Base-by-base conservation (phyloP, 768 basidiomycete species). In the Trametes cubensis region DNA sequence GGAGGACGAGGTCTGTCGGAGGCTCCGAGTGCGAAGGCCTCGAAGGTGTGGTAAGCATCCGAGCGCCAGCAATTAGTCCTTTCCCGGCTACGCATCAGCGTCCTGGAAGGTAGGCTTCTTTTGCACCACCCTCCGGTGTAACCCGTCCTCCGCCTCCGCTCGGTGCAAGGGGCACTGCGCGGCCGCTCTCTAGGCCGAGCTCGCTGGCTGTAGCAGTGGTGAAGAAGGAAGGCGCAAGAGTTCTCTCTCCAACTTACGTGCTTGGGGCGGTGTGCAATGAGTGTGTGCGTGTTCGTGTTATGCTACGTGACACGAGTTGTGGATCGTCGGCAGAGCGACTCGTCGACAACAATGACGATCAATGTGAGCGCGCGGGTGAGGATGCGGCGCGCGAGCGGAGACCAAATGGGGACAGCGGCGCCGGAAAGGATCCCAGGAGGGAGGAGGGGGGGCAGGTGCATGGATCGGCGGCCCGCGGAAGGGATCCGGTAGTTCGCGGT, bases 401-500 rank as follows among this genome's bases (percentile, higher is more conserved):
- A 34, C 26, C n/a, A n/a, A 21, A 25, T 38, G 38, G 21, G 38
- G 46, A 58, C 45, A 41, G 21, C 18, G 48, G 34, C 38, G 46
- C 41, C 54, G 47, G 55, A 55, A 38, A 39, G 3, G 34, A 25
- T 2, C 6, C 30, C 25, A 28, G 55, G 44, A 34, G 15, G 49
- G 26, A 50, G 55, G 44, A 21, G 3, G 28, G 26, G n/a, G 46
- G 26, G 38, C 30, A 46, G 34, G 45, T 55, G 58, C 52, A 49
- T 47, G 38, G 48, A 41, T 48, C 52, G 53, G 63, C 39, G 55
- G 49, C 46, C 44, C 58, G 59, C 52, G 60, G 60, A 51, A 52
- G 64, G 57, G 45, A 57, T 40, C 57, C 59, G 64, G 64, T 48
- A 47, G 54, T 56, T 51, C 50, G 60, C 65, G 65, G 65, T 65